Evolutionary conservation across 345 rosid genomes (phyloP), one percentile per base, ranked within the genome.

Genomic region (Cardamine resedifolia): DNA sequence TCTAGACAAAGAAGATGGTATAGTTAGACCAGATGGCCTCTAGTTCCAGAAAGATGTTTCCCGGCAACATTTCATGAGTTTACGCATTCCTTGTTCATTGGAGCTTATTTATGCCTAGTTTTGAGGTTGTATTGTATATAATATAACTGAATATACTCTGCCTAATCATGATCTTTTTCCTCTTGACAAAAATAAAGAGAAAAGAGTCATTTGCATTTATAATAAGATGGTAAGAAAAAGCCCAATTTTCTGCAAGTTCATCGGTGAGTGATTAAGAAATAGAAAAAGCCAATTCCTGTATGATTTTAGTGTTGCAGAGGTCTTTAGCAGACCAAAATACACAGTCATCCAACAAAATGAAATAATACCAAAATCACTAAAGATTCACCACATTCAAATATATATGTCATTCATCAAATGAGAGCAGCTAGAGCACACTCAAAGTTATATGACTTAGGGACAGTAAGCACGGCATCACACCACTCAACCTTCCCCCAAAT

Each of bases 401-500:
- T 28, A 23, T 24, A 3, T 16, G 15, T 15, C 33, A 38, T 59
- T 23, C 49, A 61, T 62, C 67, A 63, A 63, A 44, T 7, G 53
- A 15, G 27, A 11, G 85, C 88, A 0, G 85, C 80, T 62, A 81
- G 68, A 71, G 90, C 87, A 71, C 80, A 68, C 55, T 84, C 85
- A 12, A 90, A 75, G 1, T 77, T 55, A 26, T 83, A 85, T 27
- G 85, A 76, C 61, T 1, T 15, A 18, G 88, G 81, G 24, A 81
- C 85, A 4, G 38, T 51, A 44, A 82, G 82, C 68, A 86, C 73
- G 61, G 59, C 64, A 72, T 76, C 85, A 16, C 73, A 81, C 96
- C 94, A 90, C 43, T 58, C 62, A 45, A 85, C 70, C 18, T 66
- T 79, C 16, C 96, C 92, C 83, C 82, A 73, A 71, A 86, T 51